Conservation (phyloP, 345 rosid species). For the Lepidium didymum region DNA sequence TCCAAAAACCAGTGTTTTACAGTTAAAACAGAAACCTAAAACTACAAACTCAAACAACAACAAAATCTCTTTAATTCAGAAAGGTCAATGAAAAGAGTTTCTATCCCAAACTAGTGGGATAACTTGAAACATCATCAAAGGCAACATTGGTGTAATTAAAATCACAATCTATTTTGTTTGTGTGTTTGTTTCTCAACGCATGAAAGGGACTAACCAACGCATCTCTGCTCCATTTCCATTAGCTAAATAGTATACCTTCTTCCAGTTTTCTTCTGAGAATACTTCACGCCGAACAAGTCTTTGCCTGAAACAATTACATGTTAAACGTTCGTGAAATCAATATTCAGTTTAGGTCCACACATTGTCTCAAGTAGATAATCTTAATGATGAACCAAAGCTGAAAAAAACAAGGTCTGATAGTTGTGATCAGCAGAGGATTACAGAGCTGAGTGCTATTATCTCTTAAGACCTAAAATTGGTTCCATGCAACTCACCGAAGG, state of each 20-base stretch:
- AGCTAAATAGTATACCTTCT: conserved; percentile 63
- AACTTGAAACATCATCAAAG: conserved; percentile 17
- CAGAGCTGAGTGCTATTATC: neutral
- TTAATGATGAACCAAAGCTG: neutral
- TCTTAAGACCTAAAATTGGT: neutral
- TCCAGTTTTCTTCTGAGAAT: conserved; percentile 83
- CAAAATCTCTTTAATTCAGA: conserved; percentile 3
- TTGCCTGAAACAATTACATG: conserved; percentile 48
- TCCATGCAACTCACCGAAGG: conserved; percentile 55
- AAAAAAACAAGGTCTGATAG: neutral
- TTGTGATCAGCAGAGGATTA: neutral
- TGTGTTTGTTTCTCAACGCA: conserved; percentile 39
- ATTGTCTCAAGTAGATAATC: neutral
- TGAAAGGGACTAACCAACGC: conserved; percentile 65
- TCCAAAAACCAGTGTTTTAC: conserved; percentile 15
- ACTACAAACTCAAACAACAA: conserved; percentile 5
- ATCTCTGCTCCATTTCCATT: conserved; percentile 94
- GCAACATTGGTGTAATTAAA: neutral
- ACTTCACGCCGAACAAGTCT: conserved; percentile 64
- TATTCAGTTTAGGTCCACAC: neutral
- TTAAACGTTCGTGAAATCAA: neutral
- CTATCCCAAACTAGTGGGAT: conserved; percentile 15
- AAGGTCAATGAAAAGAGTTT: neutral
- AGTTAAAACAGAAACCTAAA: conserved; percentile 12
- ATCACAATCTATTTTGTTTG: conserved; percentile 14